Percentiles rank a stretch among this genome's conserved stretches.
Evolutionary conservation across 148 eudicot species (phyloP).

Genomic region (Linanthus parryae): DNA sequence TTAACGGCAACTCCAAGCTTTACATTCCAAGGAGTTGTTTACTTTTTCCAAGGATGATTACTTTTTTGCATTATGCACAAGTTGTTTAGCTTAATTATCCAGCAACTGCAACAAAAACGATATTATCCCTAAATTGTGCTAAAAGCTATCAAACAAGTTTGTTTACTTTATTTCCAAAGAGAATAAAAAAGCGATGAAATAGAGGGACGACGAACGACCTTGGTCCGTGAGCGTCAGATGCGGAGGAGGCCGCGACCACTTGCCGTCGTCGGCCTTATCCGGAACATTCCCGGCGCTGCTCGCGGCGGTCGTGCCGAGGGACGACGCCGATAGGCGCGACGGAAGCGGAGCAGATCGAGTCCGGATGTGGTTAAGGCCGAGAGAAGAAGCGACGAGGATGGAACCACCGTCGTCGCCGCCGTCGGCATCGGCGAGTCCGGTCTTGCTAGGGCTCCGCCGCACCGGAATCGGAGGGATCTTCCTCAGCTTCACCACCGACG

Average conservation of each 20-base stretch:
- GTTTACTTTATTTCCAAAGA: neutral
- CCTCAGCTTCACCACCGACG: constrained; percentile 27
- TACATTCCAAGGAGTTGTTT: too few relatives aligned
- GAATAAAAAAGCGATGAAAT: neutral
- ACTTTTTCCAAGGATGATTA: neutral
- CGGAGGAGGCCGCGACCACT: constrained; percentile 15
- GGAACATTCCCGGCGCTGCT: constrained; percentile 8
- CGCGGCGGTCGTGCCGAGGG: constrained; percentile 13
- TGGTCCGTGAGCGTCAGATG: constrained; percentile 27
- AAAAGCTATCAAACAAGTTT: neutral
- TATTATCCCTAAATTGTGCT: too few relatives aligned
- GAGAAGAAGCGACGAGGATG: constrained; percentile 41
- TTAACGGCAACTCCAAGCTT: too few relatives aligned
- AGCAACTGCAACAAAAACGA: too few relatives aligned
- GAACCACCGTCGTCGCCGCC: constrained; percentile 23
- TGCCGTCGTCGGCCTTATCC: constrained; percentile 20
- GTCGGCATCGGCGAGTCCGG: constrained; percentile 9
- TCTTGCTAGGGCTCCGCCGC: constrained; percentile 13
- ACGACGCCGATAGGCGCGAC: constrained; percentile 20
- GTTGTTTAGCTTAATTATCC: neutral
- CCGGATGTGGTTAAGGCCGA: constrained; percentile 64
- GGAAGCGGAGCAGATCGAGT: constrained; percentile 48
- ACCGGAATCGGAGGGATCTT: constrained; percentile 47
- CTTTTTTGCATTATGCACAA: neutral
- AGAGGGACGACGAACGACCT: too few relatives aligned